Base-by-base conservation (phyloP, 2,329 filamentous ascomycete species). In the Colletotrichum liaoningense region DNA sequence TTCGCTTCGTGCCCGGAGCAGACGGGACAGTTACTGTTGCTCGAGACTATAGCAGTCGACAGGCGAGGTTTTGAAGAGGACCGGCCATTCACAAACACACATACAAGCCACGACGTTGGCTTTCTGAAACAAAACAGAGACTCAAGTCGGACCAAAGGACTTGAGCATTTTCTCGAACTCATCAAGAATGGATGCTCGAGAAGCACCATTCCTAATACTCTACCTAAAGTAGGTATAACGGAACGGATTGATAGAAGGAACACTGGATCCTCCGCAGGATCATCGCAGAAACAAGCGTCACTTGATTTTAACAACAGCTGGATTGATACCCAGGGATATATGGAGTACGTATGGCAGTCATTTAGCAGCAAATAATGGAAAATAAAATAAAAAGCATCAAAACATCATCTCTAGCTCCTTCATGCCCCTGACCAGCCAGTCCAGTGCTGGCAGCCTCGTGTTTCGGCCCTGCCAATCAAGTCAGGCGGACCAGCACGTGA, bases 1-100 rank as follows among this genome's bases (percentile, higher is more conserved):
- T 76, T 33, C 63, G 74, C 6, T 75, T 71, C 14, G 69, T 74
- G 52, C 63, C 73, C 5, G 69, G 63, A 1, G 73, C 63, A 33
- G 64, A 76, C 69, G 74, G 74, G 3, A 75, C 73, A 8, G 73
- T 74, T 1, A 71, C 66, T 16, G 60, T 75, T 30, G 72, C 74
- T 22, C 38, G 74, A 28, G 70, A 75, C 28, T 75, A 75, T 5
- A 74, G 70, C 19, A 74, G 66, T 24, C 65, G 71, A 19, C 70
- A 75, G 54, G 72, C 72, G 38, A 72, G 63, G 30, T 74, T 74
- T 19, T 74, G 72, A 72, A 28, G 1, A 28, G 3, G 60, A 35
- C 19, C 54, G 6, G 42, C 12, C 7, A 22, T 3, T 42, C 9
- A 19, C 19, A 9, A n/a, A 5, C 1, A 11, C 4, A 5, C 19